Base-by-base conservation (phyloP, 371 early-diverging fungal genomes). In the Mortierella sp. region DNA sequence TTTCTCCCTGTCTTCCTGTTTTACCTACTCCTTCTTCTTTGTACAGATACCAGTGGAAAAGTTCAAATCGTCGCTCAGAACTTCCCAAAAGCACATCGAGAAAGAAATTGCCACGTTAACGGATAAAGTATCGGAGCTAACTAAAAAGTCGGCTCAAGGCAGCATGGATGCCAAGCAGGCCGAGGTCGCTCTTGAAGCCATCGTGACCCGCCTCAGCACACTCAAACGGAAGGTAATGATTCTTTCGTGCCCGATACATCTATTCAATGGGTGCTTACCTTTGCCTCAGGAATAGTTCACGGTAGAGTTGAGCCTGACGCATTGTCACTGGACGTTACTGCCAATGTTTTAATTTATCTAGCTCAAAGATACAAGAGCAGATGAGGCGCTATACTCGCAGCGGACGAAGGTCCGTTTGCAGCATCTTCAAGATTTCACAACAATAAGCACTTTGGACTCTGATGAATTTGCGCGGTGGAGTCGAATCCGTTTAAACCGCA, bases 1-100 rank as follows among this genome's bases (percentile, higher is more conserved):
- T n/a, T 24, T 52, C 43, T 43, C 9, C 16, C 6, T 37, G 63
- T 47, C 11, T 45, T 18, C 52, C 35, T 45, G 43, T 43, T 14
- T 47, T 63, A 55, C 20, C 18, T 22, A 30, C 43, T 54, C 45
- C 47, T 16, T 26, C 39, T 26, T 49, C 32, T 9, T 0, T 43
- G 16, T 61, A 52, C 73, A 97, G 97, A 96, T 96, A 20, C 97
- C 98, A 16, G 87, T 93, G 54, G 98, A 97, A 83, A 97, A 96
- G 85, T 88, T 96, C 57, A 90, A 92, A 66, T 93, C 93, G 68
- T 87, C 96, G 5, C 92, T 93, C 75, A 92, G 94, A 70, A 86
- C 88, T 30, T 92, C 95, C 35, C 94, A 95, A 77, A 94, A 94
- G 73, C 90, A 91, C 55, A 86, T 93, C 18, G 98, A 97, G 77